Percentiles rank a stretch among this genome's conserved stretches.
Evolutionary conservation across 179 eudicot species (phyloP).

Genomic region (Heliamphora pulchella): DNA sequence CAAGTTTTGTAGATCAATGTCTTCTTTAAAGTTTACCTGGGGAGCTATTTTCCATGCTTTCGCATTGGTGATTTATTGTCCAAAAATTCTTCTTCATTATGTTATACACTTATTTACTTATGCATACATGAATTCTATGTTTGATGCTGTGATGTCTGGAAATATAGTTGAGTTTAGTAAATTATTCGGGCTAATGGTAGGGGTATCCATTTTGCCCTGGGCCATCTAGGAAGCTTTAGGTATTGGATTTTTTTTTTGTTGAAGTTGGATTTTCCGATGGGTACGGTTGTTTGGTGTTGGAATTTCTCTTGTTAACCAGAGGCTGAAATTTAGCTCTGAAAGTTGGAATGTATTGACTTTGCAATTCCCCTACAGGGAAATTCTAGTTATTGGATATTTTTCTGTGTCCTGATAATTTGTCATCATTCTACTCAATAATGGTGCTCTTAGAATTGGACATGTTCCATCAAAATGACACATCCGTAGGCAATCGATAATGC

Average conservation of each 20-base stretch:
- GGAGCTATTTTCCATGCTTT: neutral
- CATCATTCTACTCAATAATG: no score
- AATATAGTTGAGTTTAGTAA: no score
- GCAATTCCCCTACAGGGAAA: neutral
- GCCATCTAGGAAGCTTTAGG: neutral
- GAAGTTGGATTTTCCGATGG: neutral
- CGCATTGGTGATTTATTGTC: neutral
- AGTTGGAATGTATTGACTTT: neutral
- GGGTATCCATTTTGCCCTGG: neutral
- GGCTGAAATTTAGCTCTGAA: neutral
- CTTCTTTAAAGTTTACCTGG: neutral
- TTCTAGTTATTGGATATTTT: neutral
- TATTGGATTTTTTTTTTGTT: neutral
- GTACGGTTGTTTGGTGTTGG: neutral
- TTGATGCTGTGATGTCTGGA: neutral
- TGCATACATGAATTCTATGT: neutral
- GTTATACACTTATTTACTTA: neutral
- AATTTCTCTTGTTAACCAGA: neutral
- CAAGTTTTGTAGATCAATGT: constrained; percentile 8
- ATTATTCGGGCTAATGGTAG: neutral
- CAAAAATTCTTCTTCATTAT: neutral
- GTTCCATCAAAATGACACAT: no score
- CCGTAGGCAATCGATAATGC: no score
- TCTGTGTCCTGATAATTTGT: neutral
- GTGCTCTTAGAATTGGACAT: no score